Percentiles rank a stretch among this genome's conserved stretches.
These are phyloP conservation scores for Vishniacozyma victoriae DNA, from an alignment of 768 basidiomycete species.

Conservation along the genomic window DNA sequence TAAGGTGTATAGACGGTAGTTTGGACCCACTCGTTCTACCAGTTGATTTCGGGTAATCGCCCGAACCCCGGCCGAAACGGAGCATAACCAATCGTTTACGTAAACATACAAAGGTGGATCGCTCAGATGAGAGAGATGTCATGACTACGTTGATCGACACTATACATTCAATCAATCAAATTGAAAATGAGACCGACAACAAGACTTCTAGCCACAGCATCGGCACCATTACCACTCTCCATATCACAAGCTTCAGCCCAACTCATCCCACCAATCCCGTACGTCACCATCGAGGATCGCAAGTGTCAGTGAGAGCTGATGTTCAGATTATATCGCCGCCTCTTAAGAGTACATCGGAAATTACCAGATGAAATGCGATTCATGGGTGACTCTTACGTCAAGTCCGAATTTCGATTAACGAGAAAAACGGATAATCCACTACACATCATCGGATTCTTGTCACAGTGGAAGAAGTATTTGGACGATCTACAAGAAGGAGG, in stretches of 20 bases:
- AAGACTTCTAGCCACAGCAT: slow-evolving; percentile 52
- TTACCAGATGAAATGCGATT: slow-evolving; percentile 74
- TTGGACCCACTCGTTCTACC: no score
- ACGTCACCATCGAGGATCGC: slow-evolving; percentile 36
- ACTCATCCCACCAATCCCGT: slow-evolving; percentile 80
- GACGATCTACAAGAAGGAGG: slow-evolving; percentile 57
- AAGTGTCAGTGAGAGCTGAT: background rate
- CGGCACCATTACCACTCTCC: slow-evolving; percentile 57
- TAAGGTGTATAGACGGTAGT: no score
- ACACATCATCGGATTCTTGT: slow-evolving; percentile 88
- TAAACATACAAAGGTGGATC: no score
- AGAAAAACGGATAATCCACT: slow-evolving; percentile 71
- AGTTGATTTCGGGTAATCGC: no score
- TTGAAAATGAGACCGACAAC: slow-evolving; percentile 24
- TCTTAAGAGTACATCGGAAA: slow-evolving; percentile 70
- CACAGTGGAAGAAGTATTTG: slow-evolving; percentile 91
- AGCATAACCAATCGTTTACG: no score
- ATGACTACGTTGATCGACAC: no score
- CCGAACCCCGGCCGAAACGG: no score
- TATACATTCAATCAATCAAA: background rate
- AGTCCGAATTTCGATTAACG: slow-evolving; percentile 82
- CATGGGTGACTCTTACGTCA: slow-evolving; percentile 79
- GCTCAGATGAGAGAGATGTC: no score
- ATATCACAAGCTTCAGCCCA: slow-evolving; percentile 60
- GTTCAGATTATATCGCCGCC: slow-evolving; percentile 67